phyloP scores from a whole-genome alignment of 306 rosid species.

The Acacia crassicarpa region DNA sequence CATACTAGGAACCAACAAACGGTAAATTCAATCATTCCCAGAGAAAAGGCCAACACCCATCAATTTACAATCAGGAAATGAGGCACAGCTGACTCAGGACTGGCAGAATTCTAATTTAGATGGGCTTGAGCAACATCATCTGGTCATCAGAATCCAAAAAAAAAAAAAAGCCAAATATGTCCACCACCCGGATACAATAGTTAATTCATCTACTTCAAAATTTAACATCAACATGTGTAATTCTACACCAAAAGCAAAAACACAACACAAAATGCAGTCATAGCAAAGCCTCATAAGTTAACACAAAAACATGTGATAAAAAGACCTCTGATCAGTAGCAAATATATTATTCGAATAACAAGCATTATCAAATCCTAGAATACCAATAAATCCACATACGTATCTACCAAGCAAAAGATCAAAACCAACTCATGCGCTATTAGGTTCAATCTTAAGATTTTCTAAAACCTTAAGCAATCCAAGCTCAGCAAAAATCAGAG shows the following conservation, averaged over 20 bases:
- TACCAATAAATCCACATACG: slow-evolving; percentile 29
- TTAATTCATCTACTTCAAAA: background rate
- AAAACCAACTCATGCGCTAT: slow-evolving; percentile 31
- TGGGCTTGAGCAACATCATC: too few species aligned
- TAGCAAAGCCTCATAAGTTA: slow-evolving; percentile 2
- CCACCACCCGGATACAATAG: background rate
- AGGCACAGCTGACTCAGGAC: background rate
- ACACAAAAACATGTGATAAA: slow-evolving; percentile 14
- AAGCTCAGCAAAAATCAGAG: slow-evolving; percentile 14
- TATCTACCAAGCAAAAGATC: slow-evolving; percentile 25
- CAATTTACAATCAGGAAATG: background rate
- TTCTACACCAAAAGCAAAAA: background rate
- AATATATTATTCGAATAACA: slow-evolving; percentile 36
- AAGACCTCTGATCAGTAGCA: slow-evolving; percentile 15
- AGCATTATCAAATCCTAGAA: slow-evolving; percentile 21
- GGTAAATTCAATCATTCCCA: background rate
- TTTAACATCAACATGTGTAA: background rate
- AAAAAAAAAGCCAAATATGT: background rate
- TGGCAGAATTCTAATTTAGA: background rate
- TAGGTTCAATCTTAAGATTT: slow-evolving; percentile 9
- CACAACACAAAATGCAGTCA: background rate
- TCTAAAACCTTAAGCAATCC: background rate
- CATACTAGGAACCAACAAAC: background rate
- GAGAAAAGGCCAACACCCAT: background rate
- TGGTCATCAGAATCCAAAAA: too few species aligned